Base-by-base conservation (phyloP, 345 rosid species). In the Heritiera fomes region DNA sequence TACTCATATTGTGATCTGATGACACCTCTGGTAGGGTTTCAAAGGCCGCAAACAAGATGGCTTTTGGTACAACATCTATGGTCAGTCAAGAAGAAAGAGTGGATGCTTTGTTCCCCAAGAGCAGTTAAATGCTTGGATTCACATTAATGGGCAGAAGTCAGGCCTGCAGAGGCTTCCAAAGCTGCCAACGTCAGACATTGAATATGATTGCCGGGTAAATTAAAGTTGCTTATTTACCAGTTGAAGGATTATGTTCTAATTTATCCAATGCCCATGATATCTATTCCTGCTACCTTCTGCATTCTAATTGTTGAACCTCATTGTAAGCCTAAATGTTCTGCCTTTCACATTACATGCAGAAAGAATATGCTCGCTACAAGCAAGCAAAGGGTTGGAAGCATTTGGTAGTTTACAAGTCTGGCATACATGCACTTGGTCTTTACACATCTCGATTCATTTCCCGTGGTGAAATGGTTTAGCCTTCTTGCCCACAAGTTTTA, bases 351-450 rank as follows among this genome's bases (percentile, higher is more conserved):
- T 75, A 32, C 71, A 49, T 84, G 81, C 87, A 89, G 92, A 89
- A 89, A 75, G 92, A 89, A 77, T 89, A 89, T 84, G 79, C 73
- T 62, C 87, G 89, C 78, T 82, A 87, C 85, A 89, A 80, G 77
- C 87, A 87, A 79, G 75, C 81, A 9, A 83, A 83, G 80, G 87
- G 86, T 55, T 87, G 90, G 90, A 87, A 83, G 76, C 85, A 82
- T 83, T 81, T 89, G 78, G 90, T 89, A 15, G 90, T 89, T 80
- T 89, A 89, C 76, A 87, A 89, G 85, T 89, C 92, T 63, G 87
- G 90, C 71, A 89, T 89, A 59, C 92, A 89, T 18, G 92, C 87
- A 60, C 90, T 89, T 67, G 92, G 92, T 64, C 90, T 87, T 71
- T 87, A 89, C 86, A 85, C 90, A 20, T 84, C 88, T 67, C 86